phyloP scores from a whole-genome alignment of 345 rosid genomes.

The Salix brachista region DNA sequence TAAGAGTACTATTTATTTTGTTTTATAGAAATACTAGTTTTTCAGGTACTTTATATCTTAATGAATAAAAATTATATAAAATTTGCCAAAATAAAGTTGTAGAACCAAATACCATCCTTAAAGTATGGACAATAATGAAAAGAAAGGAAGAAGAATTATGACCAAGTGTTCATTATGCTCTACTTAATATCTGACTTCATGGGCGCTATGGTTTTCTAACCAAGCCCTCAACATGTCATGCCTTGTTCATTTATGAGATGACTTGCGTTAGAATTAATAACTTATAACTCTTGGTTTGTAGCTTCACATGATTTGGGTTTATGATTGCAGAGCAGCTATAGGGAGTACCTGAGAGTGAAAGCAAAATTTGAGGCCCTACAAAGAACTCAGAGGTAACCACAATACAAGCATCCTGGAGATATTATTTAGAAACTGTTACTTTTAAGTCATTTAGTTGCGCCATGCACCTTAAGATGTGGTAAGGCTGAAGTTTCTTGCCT shows the following conservation, averaged over 20 bases:
- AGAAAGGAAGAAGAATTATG: background rate
- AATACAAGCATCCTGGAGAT: background rate
- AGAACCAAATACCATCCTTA: too few relatives aligned
- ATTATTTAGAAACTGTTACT: background rate
- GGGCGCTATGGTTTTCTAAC: background rate
- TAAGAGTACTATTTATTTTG: too few relatives aligned
- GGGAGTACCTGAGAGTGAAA: slow-evolving; percentile 88
- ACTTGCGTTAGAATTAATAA: background rate
- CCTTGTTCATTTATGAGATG: background rate
- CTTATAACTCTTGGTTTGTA: background rate
- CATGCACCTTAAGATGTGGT: background rate
- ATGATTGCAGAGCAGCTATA: slow-evolving; percentile 61
- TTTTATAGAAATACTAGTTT: too few relatives aligned
- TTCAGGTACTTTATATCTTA: too few relatives aligned
- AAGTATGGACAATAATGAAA: background rate
- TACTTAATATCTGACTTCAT: background rate
- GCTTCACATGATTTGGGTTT: background rate
- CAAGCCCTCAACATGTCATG: background rate
- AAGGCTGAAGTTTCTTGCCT: background rate
- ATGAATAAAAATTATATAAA: too few relatives aligned
- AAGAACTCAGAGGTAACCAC: slow-evolving; percentile 69
- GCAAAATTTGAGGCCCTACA: slow-evolving; percentile 68
- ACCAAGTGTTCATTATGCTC: background rate
- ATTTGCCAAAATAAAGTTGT: too few relatives aligned
- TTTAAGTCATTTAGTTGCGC: background rate